Base-by-base conservation (phyloP, 768 basidiomycete species). In the Amyloporia xantha region DNA sequence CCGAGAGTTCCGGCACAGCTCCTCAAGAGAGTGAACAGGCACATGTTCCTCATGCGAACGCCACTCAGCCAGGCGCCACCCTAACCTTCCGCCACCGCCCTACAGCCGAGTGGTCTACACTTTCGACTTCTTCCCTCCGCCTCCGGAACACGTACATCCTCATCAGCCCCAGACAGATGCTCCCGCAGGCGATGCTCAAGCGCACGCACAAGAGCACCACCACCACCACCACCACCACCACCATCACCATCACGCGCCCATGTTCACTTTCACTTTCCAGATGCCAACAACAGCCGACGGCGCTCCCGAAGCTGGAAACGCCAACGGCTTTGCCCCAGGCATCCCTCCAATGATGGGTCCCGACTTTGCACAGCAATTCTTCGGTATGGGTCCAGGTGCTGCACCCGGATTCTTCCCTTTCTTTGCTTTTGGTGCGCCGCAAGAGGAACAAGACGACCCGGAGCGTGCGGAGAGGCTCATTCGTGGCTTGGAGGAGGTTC, bases 381-480 rank as follows among this genome's bases (percentile, higher is more conserved):
- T 46, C 33, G 21, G 21, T 21, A 28, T 33, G 21, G 17, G 6
- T 46, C 20, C 35, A 19, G 28, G 33, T 4, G 59, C 11, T 53
- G 59, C 20, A 57, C 44, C 44, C 21, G 68, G 41, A 47, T 66
- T 43, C 62, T 62, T 41, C 36, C 41, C 44, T 6, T 23, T 57
- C 23, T 51, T 56, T 33, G 52, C 51, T 35, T 59, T 42, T 54
- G 59, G 55, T 1, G 47, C 62, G 61, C 37, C 53, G 44, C 53
- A 48, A 1, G 70, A 68, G 2, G 62, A 70, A 54, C 66, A 67
- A 23, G 85, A 87, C 51, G 81, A 86, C 54, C 82, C 83, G 0
- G 81, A 78, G 50, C 72, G 84, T 24, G 87, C 86, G 1, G 77
- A 74, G 62, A 72, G 68, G 50, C 71, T 90, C 10, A 64, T 89